Percentiles rank a stretch among this genome's conserved stretches.
Evolutionary conservation across 441 rosid species (phyloP).

Genomic region (Erysimum pusillum): DNA sequence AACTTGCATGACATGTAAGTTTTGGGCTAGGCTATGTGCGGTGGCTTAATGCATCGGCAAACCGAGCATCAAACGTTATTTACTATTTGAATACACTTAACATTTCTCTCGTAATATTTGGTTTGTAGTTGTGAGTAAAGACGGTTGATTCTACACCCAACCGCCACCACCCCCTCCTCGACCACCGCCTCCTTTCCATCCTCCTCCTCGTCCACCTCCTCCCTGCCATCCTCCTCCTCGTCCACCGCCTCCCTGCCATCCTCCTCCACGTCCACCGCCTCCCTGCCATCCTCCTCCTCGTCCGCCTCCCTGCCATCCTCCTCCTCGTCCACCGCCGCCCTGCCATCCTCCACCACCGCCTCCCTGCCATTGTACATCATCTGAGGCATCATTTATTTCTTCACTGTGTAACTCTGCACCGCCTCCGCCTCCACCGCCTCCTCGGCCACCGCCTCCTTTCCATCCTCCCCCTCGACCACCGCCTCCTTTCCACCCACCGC

Average conservation of each 20-base stretch:
- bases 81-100: slow-evolving; percentile 12
- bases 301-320: slow-evolving; percentile 49
- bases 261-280: slow-evolving; percentile 62
- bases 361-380: slow-evolving; percentile 17
- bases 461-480: slow-evolving; percentile 39
- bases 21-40: background rate
- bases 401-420: background rate
- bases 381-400: background rate
- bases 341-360: slow-evolving; percentile 59
- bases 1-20: background rate
- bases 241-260: no score
- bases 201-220: slow-evolving; percentile 40
- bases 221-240: slow-evolving; percentile 56
- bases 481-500: slow-evolving; percentile 47
- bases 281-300: slow-evolving; percentile 47
- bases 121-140: background rate
- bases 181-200: no score
- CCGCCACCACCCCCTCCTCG: slow-evolving; percentile 46
- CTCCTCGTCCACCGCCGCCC: slow-evolving; percentile 23
- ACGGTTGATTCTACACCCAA: slow-evolving; percentile 29
- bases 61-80: slow-evolving; percentile 33
- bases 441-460: background rate
- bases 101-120: background rate
- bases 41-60: slow-evolving; percentile 5
- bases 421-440: slow-evolving; percentile 46